Percentiles rank a stretch among this genome's conserved stretches.
Conservation (phyloP, 768 basidiomycete genomes). For the Tephrocybe sp. region DNA sequence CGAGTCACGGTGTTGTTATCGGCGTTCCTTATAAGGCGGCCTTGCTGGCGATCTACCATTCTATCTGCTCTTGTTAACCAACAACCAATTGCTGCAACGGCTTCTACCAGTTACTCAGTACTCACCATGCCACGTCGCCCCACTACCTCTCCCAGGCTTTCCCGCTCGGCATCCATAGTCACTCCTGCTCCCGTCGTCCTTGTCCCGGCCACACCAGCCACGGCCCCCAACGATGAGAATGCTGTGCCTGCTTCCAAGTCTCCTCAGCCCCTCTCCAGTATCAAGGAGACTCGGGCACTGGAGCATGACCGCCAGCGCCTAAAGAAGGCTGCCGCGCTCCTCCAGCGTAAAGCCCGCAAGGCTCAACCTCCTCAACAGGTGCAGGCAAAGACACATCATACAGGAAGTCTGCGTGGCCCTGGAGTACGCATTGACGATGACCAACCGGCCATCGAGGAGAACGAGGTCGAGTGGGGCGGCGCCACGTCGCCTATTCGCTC, state of each 20-base stretch:
- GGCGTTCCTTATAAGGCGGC: slow-evolving; percentile 8
- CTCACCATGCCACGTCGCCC: slow-evolving; percentile 13
- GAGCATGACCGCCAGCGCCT: slow-evolving; percentile 48
- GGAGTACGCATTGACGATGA: not conserved
- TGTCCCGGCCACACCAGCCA: not conserved
- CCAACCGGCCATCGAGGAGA: slow-evolving; percentile 7
- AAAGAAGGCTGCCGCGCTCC: slow-evolving; percentile 41
- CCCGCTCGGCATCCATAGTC: not conserved
- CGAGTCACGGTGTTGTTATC: slow-evolving; percentile 13
- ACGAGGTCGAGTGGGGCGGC: slow-evolving; percentile 15
- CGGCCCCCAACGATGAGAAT: not conserved
- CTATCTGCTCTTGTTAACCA: not conserved
- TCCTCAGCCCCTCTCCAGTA: slow-evolving; percentile 16
- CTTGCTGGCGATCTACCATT: not conserved
- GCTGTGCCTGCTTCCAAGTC: slow-evolving; percentile 11
- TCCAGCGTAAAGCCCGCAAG: slow-evolving; percentile 35
- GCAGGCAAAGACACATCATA: not conserved
- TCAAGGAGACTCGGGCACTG: slow-evolving; percentile 44
- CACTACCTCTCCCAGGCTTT: slow-evolving; percentile 4
- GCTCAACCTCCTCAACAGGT: not conserved
- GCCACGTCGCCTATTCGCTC: slow-evolving; percentile 7
- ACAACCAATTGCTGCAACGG: slow-evolving; percentile 3
- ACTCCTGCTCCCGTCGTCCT: not conserved
- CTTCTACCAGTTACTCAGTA: not conserved
- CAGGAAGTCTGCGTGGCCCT: not conserved